Evolutionary conservation across 352 stramenopile species (phyloP).

Genomic region (Lagenidium giganteum): DNA sequence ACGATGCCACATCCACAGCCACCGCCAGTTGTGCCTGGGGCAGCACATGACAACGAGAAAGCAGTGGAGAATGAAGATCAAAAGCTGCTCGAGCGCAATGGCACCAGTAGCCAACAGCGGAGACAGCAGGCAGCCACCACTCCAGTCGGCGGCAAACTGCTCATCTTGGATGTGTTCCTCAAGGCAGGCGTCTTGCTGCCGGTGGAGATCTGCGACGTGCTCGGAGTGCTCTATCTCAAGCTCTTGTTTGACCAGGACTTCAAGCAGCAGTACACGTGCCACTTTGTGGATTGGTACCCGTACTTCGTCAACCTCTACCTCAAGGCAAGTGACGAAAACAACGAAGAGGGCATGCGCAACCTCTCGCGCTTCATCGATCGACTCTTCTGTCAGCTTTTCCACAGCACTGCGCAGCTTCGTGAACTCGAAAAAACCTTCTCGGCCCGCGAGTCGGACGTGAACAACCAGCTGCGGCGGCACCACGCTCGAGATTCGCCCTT

Average conservation of each 20-base stretch:
- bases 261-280: constrained; percentile 76
- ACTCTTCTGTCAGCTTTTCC: constrained; percentile 82
- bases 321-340: constrained; percentile 56
- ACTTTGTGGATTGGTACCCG: constrained; percentile 80
- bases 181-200: constrained; percentile 66
- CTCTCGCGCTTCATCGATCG: constrained; percentile 80
- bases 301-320: constrained; percentile 76
- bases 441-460: background rate
- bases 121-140: constrained; percentile 6
- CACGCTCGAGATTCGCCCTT: background rate
- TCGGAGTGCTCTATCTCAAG: constrained; percentile 81
- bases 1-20: constrained; percentile 6
- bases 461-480: no score
- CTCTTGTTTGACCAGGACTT: constrained; percentile 77
- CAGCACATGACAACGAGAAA: no score
- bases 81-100: no score
- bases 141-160: constrained; percentile 8
- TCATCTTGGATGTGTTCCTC: constrained; percentile 67
- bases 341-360: constrained; percentile 70
- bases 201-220: constrained; percentile 60
- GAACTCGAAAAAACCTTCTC: constrained; percentile 52
- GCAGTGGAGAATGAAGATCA: no score
- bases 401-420: constrained; percentile 69
- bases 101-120: no score
- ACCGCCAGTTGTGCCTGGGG: no score